Percentiles rank a stretch among this genome's conserved stretches.
Conservation (phyloP, 75 land plant species). For the Pseudotsuga menziesii region DNA sequence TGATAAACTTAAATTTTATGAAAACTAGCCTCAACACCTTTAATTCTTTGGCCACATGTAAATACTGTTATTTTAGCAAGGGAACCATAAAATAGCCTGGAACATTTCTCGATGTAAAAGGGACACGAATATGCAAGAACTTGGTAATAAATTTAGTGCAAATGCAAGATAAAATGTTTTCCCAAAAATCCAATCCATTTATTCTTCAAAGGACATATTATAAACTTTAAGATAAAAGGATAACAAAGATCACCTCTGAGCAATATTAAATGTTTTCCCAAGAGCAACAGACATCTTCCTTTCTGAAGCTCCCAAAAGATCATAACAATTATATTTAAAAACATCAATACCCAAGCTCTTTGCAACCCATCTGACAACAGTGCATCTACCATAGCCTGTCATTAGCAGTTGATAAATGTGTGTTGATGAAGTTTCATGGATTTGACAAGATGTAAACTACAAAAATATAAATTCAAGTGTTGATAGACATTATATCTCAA, state of each 20-base stretch:
- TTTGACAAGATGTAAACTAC: too few relatives aligned
- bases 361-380: conserved; percentile 63
- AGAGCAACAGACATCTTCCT: conserved; percentile 62
- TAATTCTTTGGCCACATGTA: too few relatives aligned
- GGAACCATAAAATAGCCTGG: background rate
- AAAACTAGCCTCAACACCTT: background rate
- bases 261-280: conserved; percentile 56
- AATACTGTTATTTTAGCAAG: background rate
- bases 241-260: conserved; percentile 46
- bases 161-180: background rate
- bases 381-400: conserved; percentile 88
- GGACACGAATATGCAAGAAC: background rate
- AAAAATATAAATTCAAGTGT: too few relatives aligned
- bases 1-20: background rate
- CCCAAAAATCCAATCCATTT: background rate
- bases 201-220: background rate
- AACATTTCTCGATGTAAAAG: too few relatives aligned
- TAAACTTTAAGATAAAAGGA: background rate
- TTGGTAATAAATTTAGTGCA: background rate
- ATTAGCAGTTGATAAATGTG: too few relatives aligned
- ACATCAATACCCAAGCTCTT: conserved; percentile 69
- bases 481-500: too few relatives aligned
- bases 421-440: too few relatives aligned
- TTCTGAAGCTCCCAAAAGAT: conserved; percentile 65
- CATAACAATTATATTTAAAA: conserved; percentile 77